Evolutionary conservation across 2,329 filamentous ascomycete species (phyloP), one percentile per base, ranked within the genome.

Genomic region (Parastagonospora nodorum): DNA sequence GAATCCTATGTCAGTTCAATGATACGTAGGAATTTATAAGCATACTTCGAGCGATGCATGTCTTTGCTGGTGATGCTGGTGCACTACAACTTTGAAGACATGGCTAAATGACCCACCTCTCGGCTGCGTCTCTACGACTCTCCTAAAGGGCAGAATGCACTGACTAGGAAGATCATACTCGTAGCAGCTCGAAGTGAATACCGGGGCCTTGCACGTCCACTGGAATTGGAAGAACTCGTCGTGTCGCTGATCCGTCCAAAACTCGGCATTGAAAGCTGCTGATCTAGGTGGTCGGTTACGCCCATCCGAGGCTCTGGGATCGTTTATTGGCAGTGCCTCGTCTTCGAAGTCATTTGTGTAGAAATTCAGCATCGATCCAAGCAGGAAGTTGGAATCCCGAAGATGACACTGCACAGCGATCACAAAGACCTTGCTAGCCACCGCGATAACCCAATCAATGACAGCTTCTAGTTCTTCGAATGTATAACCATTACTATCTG

Each of bases 141-240:
- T 27, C 3, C 15, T 48, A 29, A 63, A 61, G 1, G 57, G 60
- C 8, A 63, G 44, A 16, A 61, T 56, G 30, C 42, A 48, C 6
- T 54, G 12, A 2, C n/a, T 8, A 8, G 16, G 7, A 6, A 57
- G 42, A 5, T 59, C 31, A 30, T 57, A 53, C 10, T 46, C 36
- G 29, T 53, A 57, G 12, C 28, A 16, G 2, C 24, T 8, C 2
- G 40, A 32, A 0, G 30, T 6, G 33, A 63, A 63, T 1, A 57
- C 33, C 2, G 58, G 58, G 6, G 38, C 56, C 10, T 56, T 31
- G 9, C 30, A 61, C 14, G 16, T 53, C 60, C 60, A 63, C 36
- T 63, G 60, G 3, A 44, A 33, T 2, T 53, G 42, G 29, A 37
- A 47, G 39, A 63, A 63, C 10, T 48, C 29, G 5, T 49, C 1